These are phyloP conservation scores for Auriculariales sp. DNA, from an alignment of 768 basidiomycete genomes.

Conservation along the genomic window DNA sequence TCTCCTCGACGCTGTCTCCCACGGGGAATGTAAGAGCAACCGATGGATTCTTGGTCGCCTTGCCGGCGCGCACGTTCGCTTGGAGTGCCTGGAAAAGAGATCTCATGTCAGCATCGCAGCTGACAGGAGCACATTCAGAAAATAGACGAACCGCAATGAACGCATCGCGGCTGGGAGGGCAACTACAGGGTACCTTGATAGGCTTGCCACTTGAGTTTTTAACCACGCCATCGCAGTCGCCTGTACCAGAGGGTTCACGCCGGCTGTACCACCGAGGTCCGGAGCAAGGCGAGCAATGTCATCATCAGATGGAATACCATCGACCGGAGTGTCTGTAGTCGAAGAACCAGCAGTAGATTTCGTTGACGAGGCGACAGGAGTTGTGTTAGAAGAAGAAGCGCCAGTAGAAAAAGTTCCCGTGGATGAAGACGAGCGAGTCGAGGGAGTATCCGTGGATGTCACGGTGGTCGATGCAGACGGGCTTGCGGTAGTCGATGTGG, in stretches of 20 bases:
- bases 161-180: slow-evolving; percentile 38
- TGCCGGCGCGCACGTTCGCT: slow-evolving; percentile 44
- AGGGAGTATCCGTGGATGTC: not conserved
- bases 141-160: slow-evolving; percentile 46
- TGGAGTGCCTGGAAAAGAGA: slow-evolving; percentile 24
- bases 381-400: not conserved
- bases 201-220: slow-evolving; percentile 38
- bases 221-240: slow-evolving; percentile 55
- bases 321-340: not conserved
- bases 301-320: not conserved
- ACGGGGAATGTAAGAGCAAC: slow-evolving; percentile 12
- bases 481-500: not conserved
- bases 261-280: slow-evolving; percentile 39
- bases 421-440: too few relatives aligned
- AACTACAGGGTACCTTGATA: slow-evolving; percentile 48
- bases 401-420: too few relatives aligned
- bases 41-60: too few relatives aligned
- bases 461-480: too few relatives aligned
- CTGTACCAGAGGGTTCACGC: slow-evolving; percentile 54
- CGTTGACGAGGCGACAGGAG: not conserved
- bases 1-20: slow-evolving; percentile 9
- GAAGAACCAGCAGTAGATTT: not conserved
- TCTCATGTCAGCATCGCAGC: too few relatives aligned
- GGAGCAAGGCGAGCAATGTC: slow-evolving; percentile 28
- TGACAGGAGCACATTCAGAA: too few relatives aligned